A percentile compares a stretch with the other conserved stretches of the same genome.
Evolutionary conservation across 108 stramenopile genomes (phyloP).

Genomic region (Fragilaria crotonensis): DNA sequence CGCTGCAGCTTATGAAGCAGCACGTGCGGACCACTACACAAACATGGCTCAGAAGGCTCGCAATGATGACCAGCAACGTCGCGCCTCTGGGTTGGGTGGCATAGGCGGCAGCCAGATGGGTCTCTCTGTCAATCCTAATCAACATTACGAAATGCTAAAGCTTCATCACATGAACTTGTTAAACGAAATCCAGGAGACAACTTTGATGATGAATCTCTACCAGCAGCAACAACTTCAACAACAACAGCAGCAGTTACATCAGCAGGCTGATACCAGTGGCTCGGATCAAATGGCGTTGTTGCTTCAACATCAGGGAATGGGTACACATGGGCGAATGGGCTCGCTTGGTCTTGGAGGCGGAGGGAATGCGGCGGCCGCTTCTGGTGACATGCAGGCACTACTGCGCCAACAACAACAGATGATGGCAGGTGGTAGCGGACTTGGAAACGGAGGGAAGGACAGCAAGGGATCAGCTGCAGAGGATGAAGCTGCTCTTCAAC

Average conservation of each 20-base stretch:
- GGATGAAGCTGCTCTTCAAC: slow-evolving; percentile 13
- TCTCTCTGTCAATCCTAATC: slow-evolving; percentile 53
- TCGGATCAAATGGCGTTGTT: slow-evolving; percentile 22
- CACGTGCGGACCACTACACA: slow-evolving; percentile 62
- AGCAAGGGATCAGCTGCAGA: background rate
- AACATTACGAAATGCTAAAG: slow-evolving; percentile 84
- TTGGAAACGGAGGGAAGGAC: background rate
- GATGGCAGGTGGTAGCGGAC: background rate
- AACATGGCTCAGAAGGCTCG: slow-evolving; percentile 16
- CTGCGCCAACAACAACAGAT: slow-evolving; percentile 4
- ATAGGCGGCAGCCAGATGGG: slow-evolving; percentile 37
- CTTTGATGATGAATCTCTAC: slow-evolving; percentile 87
- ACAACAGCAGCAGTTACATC: slow-evolving; percentile 57
- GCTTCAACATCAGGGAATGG: slow-evolving; percentile 16
- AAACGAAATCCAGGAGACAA: slow-evolving; percentile 90
- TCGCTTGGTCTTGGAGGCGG: background rate
- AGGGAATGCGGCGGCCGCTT: background rate
- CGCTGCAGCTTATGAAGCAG: slow-evolving; percentile 81
- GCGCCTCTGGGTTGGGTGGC: slow-evolving; percentile 37
- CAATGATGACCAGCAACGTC: slow-evolving; percentile 42
- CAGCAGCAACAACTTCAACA: slow-evolving; percentile 62
- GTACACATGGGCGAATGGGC: background rate
- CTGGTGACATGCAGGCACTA: slow-evolving; percentile 7
- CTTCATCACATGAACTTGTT: slow-evolving; percentile 90
- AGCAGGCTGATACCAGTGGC: slow-evolving; percentile 14